These are phyloP conservation scores for Dactylellina drechsleri DNA, from an alignment of 2,329 filamentous ascomycete species.

Conservation along the genomic window DNA sequence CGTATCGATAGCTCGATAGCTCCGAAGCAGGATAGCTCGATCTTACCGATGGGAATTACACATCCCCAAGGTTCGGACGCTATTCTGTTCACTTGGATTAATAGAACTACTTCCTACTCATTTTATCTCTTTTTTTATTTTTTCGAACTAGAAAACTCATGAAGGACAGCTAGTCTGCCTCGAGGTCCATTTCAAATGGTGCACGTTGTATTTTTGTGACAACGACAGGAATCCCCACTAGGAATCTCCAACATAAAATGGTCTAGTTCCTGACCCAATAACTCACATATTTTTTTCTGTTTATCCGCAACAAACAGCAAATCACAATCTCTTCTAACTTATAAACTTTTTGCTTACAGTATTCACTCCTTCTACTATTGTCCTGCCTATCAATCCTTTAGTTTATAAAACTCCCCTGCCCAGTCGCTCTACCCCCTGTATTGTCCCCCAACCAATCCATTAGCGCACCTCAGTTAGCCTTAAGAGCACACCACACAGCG, in stretches of 20 bases:
- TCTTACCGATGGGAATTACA: too few species aligned
- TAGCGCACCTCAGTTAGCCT: not conserved
- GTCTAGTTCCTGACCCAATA: conserved; percentile 19
- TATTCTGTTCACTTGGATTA: too few species aligned
- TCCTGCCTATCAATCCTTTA: not conserved
- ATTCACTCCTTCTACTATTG: conserved; percentile 1
- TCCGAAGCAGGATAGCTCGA: too few species aligned
- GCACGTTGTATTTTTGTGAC: conserved; percentile 41
- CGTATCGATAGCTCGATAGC: too few species aligned
- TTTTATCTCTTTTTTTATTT: not conserved
- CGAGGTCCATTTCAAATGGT: conserved; percentile 17
- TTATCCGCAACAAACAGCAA: conserved; percentile 5
- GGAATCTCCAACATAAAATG: conserved; percentile 27
- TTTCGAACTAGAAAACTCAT: conserved; percentile 10
- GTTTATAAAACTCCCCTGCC: not conserved
- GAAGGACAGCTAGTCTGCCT: conserved; percentile 38
- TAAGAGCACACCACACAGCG: not conserved
- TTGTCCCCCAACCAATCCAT: not conserved
- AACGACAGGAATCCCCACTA: conserved; percentile 30
- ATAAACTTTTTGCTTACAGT: not conserved
- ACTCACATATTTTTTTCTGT: conserved; percentile 11
- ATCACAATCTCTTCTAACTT: not conserved
- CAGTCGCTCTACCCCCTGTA: not conserved
- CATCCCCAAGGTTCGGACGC: too few species aligned
- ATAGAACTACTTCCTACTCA: too few species aligned